phyloP scores from a whole-genome alignment of 345 rosid genomes.

The Tarenaya hassleriana region DNA sequence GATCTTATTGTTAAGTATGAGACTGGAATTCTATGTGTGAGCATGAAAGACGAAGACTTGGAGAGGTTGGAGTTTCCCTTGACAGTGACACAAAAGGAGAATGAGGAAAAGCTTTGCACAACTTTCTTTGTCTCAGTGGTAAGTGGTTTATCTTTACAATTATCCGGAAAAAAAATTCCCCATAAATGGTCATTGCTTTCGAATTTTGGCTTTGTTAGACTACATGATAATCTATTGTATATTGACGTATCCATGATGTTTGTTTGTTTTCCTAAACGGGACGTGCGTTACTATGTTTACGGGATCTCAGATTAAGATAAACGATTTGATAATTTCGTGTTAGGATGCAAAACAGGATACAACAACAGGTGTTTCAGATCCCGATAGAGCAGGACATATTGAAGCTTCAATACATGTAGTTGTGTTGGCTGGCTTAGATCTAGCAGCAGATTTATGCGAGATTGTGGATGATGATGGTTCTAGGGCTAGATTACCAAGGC shows the following conservation, averaged over 20 bases:
- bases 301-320: conserved; percentile 2
- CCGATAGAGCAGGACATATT: conserved; percentile 93
- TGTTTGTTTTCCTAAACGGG: too few species aligned
- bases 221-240: too few species aligned
- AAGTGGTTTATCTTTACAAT: conserved; percentile 24
- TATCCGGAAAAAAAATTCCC: too few species aligned
- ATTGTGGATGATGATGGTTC: conserved; percentile 97
- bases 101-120: conserved; percentile 72
- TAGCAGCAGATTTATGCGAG: conserved; percentile 77
- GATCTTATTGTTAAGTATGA: conserved; percentile 83
- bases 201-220: too few species aligned
- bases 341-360: conserved; percentile 79
- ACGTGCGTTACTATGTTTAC: too few species aligned
- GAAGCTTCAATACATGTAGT: conserved; percentile 92
- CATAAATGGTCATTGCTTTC: too few species aligned
- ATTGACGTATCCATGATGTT: too few species aligned
- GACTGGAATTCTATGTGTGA: conserved; percentile 88
- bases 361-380: conserved; percentile 86
- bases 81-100: conserved; percentile 74
- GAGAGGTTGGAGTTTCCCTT: conserved; percentile 83
- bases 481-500: conserved; percentile 91
- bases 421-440: conserved; percentile 67
- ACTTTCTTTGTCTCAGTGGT: conserved; percentile 91
- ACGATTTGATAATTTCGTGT: neutral
- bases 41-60: conserved; percentile 74